phyloP scores from a whole-genome alignment of 306 rosid species.

The Rosa rugosa region DNA sequence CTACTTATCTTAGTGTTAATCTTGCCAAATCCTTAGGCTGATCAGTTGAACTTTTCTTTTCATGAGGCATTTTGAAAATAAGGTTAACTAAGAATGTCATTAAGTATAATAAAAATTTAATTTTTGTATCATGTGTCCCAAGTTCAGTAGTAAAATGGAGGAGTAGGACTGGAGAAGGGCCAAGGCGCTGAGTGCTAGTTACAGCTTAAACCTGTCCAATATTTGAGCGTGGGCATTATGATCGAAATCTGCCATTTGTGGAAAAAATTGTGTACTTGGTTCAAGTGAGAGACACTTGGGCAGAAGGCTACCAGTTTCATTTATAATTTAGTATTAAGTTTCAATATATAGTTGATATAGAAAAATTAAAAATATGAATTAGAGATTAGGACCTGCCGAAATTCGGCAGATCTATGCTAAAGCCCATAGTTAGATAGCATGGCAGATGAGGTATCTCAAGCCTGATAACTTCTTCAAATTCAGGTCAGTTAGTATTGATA shows the following conservation, averaged over 20 bases:
- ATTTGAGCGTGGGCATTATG: neutral
- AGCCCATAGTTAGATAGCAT: neutral
- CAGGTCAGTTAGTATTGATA: neutral
- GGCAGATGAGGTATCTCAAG: neutral
- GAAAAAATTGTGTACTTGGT: neutral
- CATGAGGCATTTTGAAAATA: neutral
- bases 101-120: neutral
- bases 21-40: conserved; percentile 1
- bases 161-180: neutral
- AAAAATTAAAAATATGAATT: neutral
- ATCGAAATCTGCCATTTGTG: neutral
- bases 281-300: neutral
- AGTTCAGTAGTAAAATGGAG: neutral
- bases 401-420: neutral
- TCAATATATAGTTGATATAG: neutral
- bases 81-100: neutral
- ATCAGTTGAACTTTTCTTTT: neutral
- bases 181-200: neutral
- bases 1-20: neutral
- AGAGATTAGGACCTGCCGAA: neutral
- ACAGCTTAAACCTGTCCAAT: neutral
- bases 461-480: neutral
- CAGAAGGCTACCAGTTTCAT: neutral
- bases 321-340: neutral
- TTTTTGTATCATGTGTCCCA: neutral